A percentile compares a stretch with the other conserved stretches of the same genome.
Evolutionary conservation across 176 grass and related monocot species (phyloP).

Genomic region (Pontederia paniculata): DNA sequence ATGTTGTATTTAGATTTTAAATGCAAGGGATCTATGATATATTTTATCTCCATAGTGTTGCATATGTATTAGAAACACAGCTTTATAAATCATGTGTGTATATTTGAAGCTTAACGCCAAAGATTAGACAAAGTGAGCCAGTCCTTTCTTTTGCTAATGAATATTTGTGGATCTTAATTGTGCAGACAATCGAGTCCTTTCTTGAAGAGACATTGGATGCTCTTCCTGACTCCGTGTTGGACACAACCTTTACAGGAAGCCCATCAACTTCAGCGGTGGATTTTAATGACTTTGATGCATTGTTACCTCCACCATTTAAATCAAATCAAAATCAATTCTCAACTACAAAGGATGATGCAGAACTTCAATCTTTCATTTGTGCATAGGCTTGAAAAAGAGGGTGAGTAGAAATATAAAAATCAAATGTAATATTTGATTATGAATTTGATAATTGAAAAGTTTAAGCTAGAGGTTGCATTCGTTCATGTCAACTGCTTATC

Average conservation of each 20-base stretch:
- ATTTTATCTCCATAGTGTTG: too few species aligned
- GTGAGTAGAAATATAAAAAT: too few species aligned
- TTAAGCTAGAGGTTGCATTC: too few species aligned
- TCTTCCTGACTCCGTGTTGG: slow-evolving; percentile 48
- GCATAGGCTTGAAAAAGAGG: too few species aligned
- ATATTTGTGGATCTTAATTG: slow-evolving; percentile 2
- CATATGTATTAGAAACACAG: neutral
- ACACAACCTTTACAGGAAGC: slow-evolving; percentile 31
- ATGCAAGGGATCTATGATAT: too few species aligned
- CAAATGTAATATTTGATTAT: too few species aligned
- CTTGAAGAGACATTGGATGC: slow-evolving; percentile 76
- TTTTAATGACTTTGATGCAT: slow-evolving; percentile 42
- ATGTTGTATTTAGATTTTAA: too few species aligned
- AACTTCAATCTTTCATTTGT: too few species aligned
- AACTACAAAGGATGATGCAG: too few species aligned
- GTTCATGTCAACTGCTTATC: too few species aligned
- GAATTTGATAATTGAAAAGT: too few species aligned
- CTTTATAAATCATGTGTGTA: neutral
- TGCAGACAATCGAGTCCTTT: slow-evolving; percentile 72
- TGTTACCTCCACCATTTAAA: slow-evolving; percentile 47
- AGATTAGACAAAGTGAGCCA: neutral
- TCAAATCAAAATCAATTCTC: neutral
- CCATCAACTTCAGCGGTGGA: slow-evolving; percentile 26
- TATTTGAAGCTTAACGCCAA: too few species aligned
- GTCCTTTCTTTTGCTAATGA: neutral